Evolutionary conservation across 257 asterid species (phyloP).

Genomic region (Penstemon davidsonii): DNA sequence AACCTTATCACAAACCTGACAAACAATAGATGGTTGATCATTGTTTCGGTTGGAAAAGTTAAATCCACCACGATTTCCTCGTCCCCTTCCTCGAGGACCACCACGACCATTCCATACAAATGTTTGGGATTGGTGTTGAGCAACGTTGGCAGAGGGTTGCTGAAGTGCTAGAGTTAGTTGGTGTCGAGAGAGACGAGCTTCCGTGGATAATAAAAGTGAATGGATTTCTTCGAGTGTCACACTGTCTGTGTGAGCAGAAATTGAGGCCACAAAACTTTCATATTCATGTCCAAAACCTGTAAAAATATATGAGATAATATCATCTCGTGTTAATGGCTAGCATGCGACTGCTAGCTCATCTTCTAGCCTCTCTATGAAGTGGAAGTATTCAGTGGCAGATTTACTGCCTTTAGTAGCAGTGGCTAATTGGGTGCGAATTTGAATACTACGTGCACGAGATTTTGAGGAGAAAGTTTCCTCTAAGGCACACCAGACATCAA

Average conservation of each 20-base stretch:
- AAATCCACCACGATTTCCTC: background rate
- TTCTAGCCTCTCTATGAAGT: background rate
- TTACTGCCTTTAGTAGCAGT: background rate
- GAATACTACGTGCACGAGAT: background rate
- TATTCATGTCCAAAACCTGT: slow-evolving; percentile 10
- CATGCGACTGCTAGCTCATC: slow-evolving; percentile 8
- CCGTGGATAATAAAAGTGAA: background rate
- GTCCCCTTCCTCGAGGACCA: background rate
- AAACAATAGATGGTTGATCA: background rate
- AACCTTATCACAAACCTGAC: background rate
- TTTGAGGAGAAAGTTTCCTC: background rate
- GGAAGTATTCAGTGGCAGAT: background rate
- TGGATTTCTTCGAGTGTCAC: background rate
- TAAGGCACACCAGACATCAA: background rate
- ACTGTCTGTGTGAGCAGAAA: background rate
- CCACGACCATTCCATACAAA: background rate
- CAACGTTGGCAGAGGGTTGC: background rate
- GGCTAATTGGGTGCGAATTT: background rate
- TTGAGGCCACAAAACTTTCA: background rate
- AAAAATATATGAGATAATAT: background rate
- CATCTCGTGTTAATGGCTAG: background rate
- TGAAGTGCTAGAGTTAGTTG: no score
- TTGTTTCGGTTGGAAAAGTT: background rate
- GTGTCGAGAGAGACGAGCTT: background rate
- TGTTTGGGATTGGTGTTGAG: background rate